Conservation (phyloP, 140 eudicot genomes). For the Anethum foeniculum region DNA sequence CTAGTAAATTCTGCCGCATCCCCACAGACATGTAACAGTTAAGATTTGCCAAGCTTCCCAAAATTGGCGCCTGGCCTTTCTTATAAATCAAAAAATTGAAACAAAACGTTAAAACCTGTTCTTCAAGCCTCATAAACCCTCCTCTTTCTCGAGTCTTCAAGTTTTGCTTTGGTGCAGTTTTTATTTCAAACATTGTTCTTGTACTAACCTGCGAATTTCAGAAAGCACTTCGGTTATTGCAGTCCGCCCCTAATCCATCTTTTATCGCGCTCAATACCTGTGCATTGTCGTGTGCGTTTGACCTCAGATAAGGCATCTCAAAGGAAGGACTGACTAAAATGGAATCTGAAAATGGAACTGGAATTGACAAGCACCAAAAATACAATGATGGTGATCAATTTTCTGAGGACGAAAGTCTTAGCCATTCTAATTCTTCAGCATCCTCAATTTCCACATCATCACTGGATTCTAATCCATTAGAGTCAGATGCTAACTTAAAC, state of each 20-base stretch:
- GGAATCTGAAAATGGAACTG: conserved; percentile 26
- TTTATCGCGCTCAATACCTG: not conserved
- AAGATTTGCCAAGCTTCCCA: not conserved
- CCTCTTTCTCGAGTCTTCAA: not conserved
- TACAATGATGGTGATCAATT: conserved; percentile 18
- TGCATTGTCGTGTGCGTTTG: not conserved
- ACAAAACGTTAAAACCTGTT: not conserved
- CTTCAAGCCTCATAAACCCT: not conserved
- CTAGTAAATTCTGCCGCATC: not conserved
- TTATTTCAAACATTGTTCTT: not conserved
- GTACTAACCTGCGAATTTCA: not conserved
- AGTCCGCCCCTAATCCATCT: not conserved
- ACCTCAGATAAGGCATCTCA: not conserved
- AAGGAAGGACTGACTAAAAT: conserved; percentile 12
- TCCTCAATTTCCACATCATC: conserved; percentile 26
- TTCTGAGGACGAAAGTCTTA: conserved; percentile 5
- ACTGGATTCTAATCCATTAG: conserved; percentile 21
- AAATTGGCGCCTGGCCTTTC: not conserved
- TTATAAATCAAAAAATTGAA: not conserved
- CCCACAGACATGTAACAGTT: not conserved
- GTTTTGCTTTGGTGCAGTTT: not conserved
- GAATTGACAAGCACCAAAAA: conserved; percentile 20
- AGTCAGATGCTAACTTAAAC: conserved; percentile 19
- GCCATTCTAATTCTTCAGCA: conserved; percentile 19
- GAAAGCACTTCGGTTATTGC: not conserved